Percentiles rank a stretch among this genome's conserved stretches.
Conservation (phyloP, 495 filamentous ascomycete species). For the Trichoderma orchidacearum region DNA sequence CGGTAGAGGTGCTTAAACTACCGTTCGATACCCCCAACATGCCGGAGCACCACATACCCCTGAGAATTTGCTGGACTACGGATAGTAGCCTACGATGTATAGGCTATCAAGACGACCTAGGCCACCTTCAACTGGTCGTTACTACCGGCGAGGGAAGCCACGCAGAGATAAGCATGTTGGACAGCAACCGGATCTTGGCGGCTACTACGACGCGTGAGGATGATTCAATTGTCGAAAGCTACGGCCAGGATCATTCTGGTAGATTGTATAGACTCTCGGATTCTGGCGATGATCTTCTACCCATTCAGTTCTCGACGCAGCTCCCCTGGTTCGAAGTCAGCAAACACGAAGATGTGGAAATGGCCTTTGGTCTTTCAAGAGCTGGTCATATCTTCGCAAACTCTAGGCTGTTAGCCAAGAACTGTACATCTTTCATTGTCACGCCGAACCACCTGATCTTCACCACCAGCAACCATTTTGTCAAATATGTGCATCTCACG, state of each 20-base stretch:
- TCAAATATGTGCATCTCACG: constrained; percentile 83
- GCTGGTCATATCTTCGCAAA: constrained; percentile 72
- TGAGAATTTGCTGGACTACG: background rate
- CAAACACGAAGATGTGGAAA: constrained; percentile 19
- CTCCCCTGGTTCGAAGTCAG: constrained; percentile 40
- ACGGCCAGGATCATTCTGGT: constrained; percentile 24
- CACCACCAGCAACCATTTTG: constrained; percentile 77
- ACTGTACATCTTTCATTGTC: constrained; percentile 80
- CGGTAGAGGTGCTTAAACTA: constrained; percentile 14
- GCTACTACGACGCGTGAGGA: background rate
- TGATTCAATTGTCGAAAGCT: constrained; percentile 3
- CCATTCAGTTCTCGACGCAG: constrained; percentile 21
- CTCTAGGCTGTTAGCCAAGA: constrained; percentile 54
- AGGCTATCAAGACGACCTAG: background rate
- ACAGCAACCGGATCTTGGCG: background rate
- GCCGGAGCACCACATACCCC: background rate
- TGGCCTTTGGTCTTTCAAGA: constrained; percentile 51
- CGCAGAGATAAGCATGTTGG: background rate
- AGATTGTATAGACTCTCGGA: constrained; percentile 12
- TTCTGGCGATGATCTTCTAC: constrained; percentile 2
- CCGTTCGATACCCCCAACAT: constrained; percentile 7
- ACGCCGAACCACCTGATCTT: constrained; percentile 77
- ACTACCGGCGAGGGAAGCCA: background rate
- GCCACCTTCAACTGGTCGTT: background rate
- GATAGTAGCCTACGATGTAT: background rate